Evolutionary conservation across 257 asterid genomes (phyloP).

Genomic region (Leptodermis oblonga): DNA sequence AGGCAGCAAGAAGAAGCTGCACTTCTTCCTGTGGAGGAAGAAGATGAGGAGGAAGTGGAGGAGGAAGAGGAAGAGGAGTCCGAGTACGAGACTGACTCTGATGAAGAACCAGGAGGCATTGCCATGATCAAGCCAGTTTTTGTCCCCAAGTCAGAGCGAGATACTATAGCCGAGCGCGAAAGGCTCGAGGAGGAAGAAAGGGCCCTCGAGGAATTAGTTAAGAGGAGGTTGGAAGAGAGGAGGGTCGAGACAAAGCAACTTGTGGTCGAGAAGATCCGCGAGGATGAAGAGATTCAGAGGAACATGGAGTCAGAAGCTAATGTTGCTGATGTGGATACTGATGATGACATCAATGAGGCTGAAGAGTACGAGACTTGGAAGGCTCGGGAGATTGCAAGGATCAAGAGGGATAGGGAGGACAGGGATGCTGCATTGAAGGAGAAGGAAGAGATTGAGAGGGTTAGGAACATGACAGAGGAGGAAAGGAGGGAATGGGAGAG

Average conservation of each 20-base stretch:
- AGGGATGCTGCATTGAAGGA: constrained; percentile 78
- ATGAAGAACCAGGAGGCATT: constrained; percentile 60
- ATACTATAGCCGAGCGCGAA: constrained; percentile 86
- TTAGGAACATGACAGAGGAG: constrained; percentile 94
- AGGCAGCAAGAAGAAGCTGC: constrained; percentile 76
- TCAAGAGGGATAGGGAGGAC: constrained; percentile 91
- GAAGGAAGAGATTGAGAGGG: constrained; percentile 88
- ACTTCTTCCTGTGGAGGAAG: constrained; percentile 68
- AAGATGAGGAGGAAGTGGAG: constrained; percentile 59
- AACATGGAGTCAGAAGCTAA: constrained; percentile 65
- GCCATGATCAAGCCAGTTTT: constrained; percentile 84
- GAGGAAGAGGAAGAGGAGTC: constrained; percentile 63
- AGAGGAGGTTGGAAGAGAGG: constrained; percentile 74
- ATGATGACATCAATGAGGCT: constrained; percentile 84
- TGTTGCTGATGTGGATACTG: constrained; percentile 86
- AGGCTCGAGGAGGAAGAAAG: constrained; percentile 84
- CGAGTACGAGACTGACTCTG: constrained; percentile 90
- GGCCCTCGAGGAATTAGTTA: constrained; percentile 67
- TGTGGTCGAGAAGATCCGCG: constrained; percentile 80
- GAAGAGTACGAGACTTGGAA: constrained; percentile 98
- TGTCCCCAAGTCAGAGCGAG: constrained; percentile 74
- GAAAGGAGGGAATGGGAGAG: constrained; percentile 98
- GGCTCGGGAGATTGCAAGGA: constrained; percentile 87
- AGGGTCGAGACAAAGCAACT: constrained; percentile 70
- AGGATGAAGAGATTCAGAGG: constrained; percentile 76